Conservation (phyloP, 805 yeast species). For the Yarrowia sp. region DNA sequence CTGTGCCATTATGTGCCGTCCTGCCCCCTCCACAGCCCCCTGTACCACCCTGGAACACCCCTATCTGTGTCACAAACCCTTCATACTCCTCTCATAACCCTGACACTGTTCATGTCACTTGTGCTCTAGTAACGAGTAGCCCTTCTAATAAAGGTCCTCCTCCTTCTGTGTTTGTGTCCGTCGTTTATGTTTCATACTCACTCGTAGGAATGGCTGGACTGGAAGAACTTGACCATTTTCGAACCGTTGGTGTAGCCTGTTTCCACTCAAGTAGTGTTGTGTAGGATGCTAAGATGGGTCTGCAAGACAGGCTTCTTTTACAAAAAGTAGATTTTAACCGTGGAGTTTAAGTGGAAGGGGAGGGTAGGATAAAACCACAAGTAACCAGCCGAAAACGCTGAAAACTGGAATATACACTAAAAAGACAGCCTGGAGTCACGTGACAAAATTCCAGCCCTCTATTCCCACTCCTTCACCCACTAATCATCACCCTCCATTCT, state of each 20-base stretch:
- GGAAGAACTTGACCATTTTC: slow-evolving; percentile 69
- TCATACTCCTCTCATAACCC: no score
- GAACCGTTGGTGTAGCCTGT: not conserved
- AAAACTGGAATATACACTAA: not conserved
- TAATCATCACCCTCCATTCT: no score
- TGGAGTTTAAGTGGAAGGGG: not conserved
- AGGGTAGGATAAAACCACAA: not conserved
- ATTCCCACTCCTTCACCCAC: not conserved
- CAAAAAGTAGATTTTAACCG: not conserved
- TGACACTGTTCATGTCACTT: no score
- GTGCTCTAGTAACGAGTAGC: no score
- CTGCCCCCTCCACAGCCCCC: no score
- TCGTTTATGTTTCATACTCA: slow-evolving; percentile 46
- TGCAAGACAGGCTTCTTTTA: slow-evolving; percentile 9
- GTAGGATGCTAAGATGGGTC: slow-evolving; percentile 25
- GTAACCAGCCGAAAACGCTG: not conserved
- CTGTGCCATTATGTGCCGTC: no score
- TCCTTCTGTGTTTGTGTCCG: no score
- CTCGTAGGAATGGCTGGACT: slow-evolving; percentile 61
- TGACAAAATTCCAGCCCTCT: not conserved
- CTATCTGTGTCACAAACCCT: no score
- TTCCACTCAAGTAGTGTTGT: slow-evolving; percentile 24
- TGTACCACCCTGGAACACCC: no score
- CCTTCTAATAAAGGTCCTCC: no score
- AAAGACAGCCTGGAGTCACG: fast-evolving